A percentile compares a stretch with the other conserved stretches of the same genome.
Conservation (phyloP, 805 yeast genomes). For the Nakazawaea populi region DNA sequence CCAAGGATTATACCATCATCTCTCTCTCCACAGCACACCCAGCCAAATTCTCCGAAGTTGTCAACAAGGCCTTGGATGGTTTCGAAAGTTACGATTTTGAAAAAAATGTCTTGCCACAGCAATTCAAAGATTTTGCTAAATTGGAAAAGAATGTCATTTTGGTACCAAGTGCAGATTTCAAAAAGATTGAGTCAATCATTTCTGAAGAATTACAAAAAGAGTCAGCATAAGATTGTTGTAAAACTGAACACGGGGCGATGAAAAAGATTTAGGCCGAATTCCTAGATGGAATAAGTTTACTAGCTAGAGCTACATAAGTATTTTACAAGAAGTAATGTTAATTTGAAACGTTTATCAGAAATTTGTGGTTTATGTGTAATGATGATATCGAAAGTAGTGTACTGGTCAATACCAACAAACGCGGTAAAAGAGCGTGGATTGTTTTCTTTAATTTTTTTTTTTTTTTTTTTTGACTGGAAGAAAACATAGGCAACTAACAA, state of each 20-base stretch:
- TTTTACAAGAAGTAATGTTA: too few species aligned
- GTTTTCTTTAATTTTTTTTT: too few species aligned
- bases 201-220: conserved; percentile 61
- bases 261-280: too few species aligned
- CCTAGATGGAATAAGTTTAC: too few species aligned
- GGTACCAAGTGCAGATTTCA: conserved; percentile 67
- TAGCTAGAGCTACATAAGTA: too few species aligned
- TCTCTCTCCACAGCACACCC: conserved; percentile 98
- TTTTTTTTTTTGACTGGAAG: not conserved
- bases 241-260: too few species aligned
- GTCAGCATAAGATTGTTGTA: not conserved
- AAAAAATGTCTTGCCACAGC: conserved; percentile 82
- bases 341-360: too few species aligned
- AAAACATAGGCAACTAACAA: not conserved
- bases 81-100: conserved; percentile 80
- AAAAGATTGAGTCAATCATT: conserved; percentile 69
- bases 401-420: too few species aligned
- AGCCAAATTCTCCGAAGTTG: conserved; percentile 97
- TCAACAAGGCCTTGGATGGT: conserved; percentile 65
- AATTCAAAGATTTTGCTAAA: conserved; percentile 63
- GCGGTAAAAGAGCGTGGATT: too few species aligned
- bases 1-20: conserved; percentile 43
- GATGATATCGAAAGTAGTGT: too few species aligned
- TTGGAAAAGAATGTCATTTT: conserved; percentile 71
- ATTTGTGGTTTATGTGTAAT: too few species aligned